phyloP scores from a whole-genome alignment of 2,329 filamentous ascomycete species.

The Hyphodiscus sp. region DNA sequence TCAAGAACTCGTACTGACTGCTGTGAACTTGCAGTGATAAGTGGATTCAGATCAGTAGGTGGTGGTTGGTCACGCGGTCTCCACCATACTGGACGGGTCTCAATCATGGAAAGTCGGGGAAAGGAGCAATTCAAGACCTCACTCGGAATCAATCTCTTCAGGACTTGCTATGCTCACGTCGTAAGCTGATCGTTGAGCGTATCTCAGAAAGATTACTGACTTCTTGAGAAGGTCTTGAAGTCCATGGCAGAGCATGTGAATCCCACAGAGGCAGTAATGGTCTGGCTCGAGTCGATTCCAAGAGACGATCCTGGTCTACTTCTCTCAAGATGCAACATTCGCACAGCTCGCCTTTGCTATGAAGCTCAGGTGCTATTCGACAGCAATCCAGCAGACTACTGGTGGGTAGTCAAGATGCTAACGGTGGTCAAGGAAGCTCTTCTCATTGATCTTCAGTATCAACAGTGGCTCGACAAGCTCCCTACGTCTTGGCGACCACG shows the following conservation, averaged over 20 bases:
- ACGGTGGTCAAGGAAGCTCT: background rate
- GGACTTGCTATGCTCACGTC: background rate
- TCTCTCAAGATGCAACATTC: background rate
- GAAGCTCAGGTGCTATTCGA: background rate
- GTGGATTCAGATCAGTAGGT: background rate
- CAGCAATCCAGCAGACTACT: background rate
- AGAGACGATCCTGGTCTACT: background rate
- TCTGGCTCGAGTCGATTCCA: background rate
- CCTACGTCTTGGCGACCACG: background rate
- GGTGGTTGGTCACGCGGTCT: background rate
- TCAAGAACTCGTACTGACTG: no score
- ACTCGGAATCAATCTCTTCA: background rate
- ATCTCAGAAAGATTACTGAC: background rate
- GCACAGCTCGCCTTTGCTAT: background rate
- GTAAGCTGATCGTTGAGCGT: background rate
- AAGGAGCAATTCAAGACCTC: background rate
- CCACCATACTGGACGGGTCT: background rate
- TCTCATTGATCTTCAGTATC: background rate
- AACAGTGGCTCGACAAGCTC: background rate
- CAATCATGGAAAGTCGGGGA: background rate
- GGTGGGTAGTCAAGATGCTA: background rate
- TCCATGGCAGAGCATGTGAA: background rate
- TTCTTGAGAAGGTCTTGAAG: background rate
- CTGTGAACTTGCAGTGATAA: background rate
- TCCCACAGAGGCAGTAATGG: background rate